phyloP scores from a whole-genome alignment of 1,284 basidiomycete genomes.

The Fomitopsis betulina region DNA sequence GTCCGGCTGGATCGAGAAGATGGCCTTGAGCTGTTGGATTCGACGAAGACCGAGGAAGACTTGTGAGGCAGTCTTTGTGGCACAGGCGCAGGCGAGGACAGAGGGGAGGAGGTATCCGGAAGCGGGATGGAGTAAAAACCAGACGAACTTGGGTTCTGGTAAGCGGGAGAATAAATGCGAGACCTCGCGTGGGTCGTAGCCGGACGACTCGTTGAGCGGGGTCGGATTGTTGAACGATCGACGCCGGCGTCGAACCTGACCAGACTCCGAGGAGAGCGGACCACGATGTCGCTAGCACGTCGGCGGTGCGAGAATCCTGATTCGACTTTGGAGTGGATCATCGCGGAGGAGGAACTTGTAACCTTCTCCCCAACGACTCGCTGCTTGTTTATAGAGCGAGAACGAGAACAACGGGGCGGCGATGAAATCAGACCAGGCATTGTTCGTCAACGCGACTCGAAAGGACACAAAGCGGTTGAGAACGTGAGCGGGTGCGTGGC shows the following conservation, averaged over 20 bases:
- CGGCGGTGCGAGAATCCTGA: neutral
- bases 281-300: neutral
- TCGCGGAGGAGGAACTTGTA: neutral
- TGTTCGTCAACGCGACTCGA: neutral
- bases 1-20: neutral
- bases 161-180: neutral
- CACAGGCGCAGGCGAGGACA: neutral
- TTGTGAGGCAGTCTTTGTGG: neutral
- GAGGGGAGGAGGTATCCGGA: neutral
- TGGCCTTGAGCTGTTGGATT: neutral
- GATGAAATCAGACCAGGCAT: neutral
- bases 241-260: conserved; percentile 4
- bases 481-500: neutral
- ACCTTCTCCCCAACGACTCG: neutral
- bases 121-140: neutral
- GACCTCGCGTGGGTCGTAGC: neutral
- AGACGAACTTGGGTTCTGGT: neutral
- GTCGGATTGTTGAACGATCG: conserved; percentile 6
- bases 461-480: neutral
- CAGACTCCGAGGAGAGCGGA: conserved; percentile 1
- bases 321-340: neutral
- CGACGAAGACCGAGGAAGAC: neutral
- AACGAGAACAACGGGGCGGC: neutral
- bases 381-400: neutral
- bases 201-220: conserved; percentile 5